These are phyloP conservation scores for Bjerkandera adusta DNA, from an alignment of 1,284 basidiomycete species.

Conservation along the genomic window DNA sequence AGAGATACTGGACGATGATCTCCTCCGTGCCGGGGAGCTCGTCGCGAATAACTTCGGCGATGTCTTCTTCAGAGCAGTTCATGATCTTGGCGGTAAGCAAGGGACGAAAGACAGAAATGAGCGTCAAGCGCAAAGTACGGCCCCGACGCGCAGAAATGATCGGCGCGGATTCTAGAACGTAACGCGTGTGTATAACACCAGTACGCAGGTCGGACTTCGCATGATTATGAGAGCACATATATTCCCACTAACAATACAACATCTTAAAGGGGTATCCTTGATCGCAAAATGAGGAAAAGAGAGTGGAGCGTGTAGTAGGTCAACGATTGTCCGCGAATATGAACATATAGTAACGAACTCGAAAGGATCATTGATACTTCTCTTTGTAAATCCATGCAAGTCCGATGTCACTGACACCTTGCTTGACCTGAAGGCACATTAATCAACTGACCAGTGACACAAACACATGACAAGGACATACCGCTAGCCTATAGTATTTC, in stretches of 20 bases:
- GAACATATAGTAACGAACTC: neutral
- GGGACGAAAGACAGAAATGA: too few relatives aligned
- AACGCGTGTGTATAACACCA: too few relatives aligned
- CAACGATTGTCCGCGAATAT: neutral
- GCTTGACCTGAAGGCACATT: constrained; percentile 49
- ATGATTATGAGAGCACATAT: neutral
- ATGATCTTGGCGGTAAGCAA: constrained; percentile 14
- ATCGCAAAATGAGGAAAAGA: too few relatives aligned
- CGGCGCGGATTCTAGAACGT: too few relatives aligned
- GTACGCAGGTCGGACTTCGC: too few relatives aligned
- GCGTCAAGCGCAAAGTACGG: too few relatives aligned
- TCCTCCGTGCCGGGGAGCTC: constrained; percentile 90
- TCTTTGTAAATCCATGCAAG: constrained; percentile 89
- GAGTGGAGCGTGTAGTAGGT: too few relatives aligned
- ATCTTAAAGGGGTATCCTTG: constrained; percentile 4
- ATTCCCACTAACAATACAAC: constrained; percentile 9
- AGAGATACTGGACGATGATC: constrained; percentile 89
- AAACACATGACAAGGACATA: constrained; percentile 43
- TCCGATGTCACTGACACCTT: constrained; percentile 78
- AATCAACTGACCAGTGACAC: constrained; percentile 3
- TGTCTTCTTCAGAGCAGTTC: constrained; percentile 40
- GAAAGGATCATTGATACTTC: constrained; percentile 45
- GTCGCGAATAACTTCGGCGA: constrained; percentile 77
- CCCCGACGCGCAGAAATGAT: too few relatives aligned
- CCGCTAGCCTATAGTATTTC: constrained; percentile 86